Base-by-base conservation (phyloP, 495 filamentous ascomycete genomes). In the Oidiodendron maius region DNA sequence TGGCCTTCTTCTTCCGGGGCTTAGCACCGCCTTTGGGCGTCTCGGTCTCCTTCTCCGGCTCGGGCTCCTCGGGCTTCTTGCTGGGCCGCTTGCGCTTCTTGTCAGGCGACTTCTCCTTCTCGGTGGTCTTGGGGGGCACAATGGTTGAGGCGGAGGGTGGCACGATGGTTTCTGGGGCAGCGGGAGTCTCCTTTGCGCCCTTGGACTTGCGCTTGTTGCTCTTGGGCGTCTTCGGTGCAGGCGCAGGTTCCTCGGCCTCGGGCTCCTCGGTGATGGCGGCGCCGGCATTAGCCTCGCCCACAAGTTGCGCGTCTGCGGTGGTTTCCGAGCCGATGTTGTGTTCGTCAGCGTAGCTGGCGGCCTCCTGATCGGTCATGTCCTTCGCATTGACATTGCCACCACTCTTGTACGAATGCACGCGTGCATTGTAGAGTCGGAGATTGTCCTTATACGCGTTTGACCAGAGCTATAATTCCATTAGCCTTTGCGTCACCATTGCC, bases 381-480 rank as follows among this genome's bases (percentile, higher is more conserved):
- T 78, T 79, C 47, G 82, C 82, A 24, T 82, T 70, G 3, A 66
- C 64, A 51, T 87, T 84, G 16, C 9, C 2, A 42, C 75, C 73
- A 38, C 68, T 64, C 71, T 87, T 87, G 71, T 91, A 91, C 2
- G 80, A 83, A 55, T 81, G 76, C 51, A 86, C 75, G 44, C 82
- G 78, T 11, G 77, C 77, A 56, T 84, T 80, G 70, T 91, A 91
- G 22, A 80, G 65, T 15, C 81, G 81, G 38, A 88, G 79, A 60
- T 91, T 91, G 65, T 85, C 79, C 51, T 77, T 74, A 60, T 91
- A 91, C 16, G 81, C 72, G 35, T 80, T 71, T 64, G 86, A 84
- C 83, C 84, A 91, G 53, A 80, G 65, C 82, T 86, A 45, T 15
- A n/a, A 16, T 44, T 16, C 13, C 18, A 10, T 45, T 59, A 56